Conservation (phyloP, 306 rosid species). For the Cucumis melo region DNA sequence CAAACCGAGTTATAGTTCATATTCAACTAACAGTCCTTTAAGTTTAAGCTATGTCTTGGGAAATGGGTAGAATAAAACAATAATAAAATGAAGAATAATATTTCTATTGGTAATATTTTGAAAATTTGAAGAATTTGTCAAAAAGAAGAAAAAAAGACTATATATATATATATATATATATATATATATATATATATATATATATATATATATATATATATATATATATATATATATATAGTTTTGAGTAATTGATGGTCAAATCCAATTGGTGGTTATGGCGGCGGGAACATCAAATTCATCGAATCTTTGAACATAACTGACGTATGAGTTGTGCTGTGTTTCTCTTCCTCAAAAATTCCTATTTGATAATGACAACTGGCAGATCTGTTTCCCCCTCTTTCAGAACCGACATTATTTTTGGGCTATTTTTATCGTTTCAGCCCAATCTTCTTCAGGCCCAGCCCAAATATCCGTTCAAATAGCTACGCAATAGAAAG, state of each 20-base stretch:
- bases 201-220: too few relatives aligned
- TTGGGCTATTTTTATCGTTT: background rate
- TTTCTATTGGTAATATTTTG: background rate
- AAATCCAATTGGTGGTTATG: background rate
- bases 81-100: background rate
- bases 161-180: too few relatives aligned
- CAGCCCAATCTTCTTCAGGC: background rate
- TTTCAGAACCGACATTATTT: background rate
- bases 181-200: too few relatives aligned
- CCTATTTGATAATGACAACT: background rate
- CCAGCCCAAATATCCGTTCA: background rate
- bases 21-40: background rate
- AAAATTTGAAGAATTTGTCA: background rate
- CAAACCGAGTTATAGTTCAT: background rate
- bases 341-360: background rate
- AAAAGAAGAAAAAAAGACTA: too few relatives aligned
- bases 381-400: background rate
- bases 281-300: slow-evolving; percentile 10
- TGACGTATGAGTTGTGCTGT: slow-evolving; percentile 1
- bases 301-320: slow-evolving; percentile 8
- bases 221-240: too few relatives aligned
- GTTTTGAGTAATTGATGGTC: background rate
- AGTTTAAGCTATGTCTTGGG: background rate
- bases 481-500: too few relatives aligned
- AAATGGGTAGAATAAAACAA: background rate